A percentile compares a stretch with the other conserved stretches of the same genome.
These are phyloP conservation scores for Colletotrichum filicis DNA, from an alignment of 2,329 filamentous ascomycete genomes.

Conservation along the genomic window DNA sequence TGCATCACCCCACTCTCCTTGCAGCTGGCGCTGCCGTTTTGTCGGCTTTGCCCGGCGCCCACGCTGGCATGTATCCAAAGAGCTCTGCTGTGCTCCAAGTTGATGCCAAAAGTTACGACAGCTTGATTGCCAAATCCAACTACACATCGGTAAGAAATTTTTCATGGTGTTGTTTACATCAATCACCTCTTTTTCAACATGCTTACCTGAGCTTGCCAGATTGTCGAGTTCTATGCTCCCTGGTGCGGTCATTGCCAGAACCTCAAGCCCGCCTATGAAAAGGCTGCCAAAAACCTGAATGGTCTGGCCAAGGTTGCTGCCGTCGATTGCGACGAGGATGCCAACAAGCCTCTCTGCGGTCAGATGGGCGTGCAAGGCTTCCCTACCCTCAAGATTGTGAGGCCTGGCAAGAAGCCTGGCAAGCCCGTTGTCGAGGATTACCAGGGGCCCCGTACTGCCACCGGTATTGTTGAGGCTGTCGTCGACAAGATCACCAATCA, in stretches of 20 bases:
- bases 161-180: neutral
- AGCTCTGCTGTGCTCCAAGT: conserved; percentile 89
- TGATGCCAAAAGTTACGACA: conserved; percentile 81
- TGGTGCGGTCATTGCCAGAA: conserved; percentile 99
- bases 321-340: conserved; percentile 92
- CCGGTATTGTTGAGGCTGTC: conserved; percentile 87
- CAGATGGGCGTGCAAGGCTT: conserved; percentile 92
- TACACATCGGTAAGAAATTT: conserved; percentile 78
- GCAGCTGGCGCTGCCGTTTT: conserved; percentile 71
- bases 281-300: conserved; percentile 88
- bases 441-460: conserved; percentile 83
- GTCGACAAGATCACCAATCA: conserved; percentile 91
- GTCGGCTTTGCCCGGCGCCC: conserved; percentile 71
- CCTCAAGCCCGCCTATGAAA: conserved; percentile 95
- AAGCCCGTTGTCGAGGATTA: conserved; percentile 92
- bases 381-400: conserved; percentile 94
- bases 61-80: conserved; percentile 84
- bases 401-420: conserved; percentile 79
- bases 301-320: conserved; percentile 95
- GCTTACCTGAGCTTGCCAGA: conserved; percentile 48
- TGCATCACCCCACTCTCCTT: conserved; percentile 65
- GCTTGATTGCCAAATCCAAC: conserved; percentile 87
- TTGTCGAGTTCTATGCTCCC: conserved; percentile 91
- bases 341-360: conserved; percentile 89
- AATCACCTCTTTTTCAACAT: neutral